Percentiles rank a stretch among this genome's conserved stretches.
Conservation (phyloP, 2,329 filamentous ascomycete species). For the Metarhizium album region DNA sequence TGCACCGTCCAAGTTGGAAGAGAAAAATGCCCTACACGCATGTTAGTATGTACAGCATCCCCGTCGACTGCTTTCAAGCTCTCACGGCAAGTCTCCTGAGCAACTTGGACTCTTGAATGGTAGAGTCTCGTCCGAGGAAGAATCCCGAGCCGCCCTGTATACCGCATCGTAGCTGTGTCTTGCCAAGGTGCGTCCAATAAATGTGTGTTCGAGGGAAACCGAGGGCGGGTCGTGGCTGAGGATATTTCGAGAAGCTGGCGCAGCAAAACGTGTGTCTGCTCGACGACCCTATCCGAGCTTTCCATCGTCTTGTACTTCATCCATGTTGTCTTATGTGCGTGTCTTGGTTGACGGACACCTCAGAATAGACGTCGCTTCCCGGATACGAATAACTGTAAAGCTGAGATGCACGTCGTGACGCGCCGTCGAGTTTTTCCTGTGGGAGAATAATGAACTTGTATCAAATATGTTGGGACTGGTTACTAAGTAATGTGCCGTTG, state of each 20-base stretch:
- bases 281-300: constrained; percentile 19
- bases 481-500: constrained; percentile 10
- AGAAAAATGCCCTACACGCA: not conserved
- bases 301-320: constrained; percentile 13
- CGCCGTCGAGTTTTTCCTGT: constrained; percentile 6
- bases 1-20: not conserved
- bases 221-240: not conserved
- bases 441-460: constrained; percentile 3
- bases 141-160: constrained; percentile 2
- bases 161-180: constrained; percentile 6
- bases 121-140: not conserved
- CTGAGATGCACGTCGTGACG: constrained; percentile 13
- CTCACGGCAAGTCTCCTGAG: not conserved
- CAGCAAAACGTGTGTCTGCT: constrained; percentile 14
- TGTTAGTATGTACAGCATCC: not conserved
- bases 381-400: constrained; percentile 17
- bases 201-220: constrained; percentile 3
- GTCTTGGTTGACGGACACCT: constrained; percentile 3
- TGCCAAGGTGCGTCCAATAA: constrained; percentile 4
- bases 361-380: too few relatives aligned
- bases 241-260: constrained; percentile 15
- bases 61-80: not conserved
- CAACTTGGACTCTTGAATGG: not conserved
- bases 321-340: constrained; percentile 3
- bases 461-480: constrained; percentile 4